Percentiles rank a stretch among this genome's conserved stretches.
phyloP scores from a whole-genome alignment of 208 protist species.

The Borovskyia barvae region DNA sequence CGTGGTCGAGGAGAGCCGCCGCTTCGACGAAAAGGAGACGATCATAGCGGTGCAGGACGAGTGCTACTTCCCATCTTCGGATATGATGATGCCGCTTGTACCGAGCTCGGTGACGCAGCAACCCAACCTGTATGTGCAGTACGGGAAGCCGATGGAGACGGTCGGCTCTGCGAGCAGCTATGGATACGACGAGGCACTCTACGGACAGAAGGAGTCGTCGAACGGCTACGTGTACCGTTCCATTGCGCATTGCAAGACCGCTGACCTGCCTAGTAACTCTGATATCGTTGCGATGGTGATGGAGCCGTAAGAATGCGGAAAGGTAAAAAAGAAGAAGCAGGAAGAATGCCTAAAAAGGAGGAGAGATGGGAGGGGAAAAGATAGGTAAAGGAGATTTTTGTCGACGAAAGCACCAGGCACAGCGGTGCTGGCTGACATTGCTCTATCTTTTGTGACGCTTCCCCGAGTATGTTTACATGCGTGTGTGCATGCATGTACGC shows the following conservation, averaged over 20 bases:
- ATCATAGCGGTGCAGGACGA: conserved; percentile 7
- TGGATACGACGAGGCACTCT: conserved; percentile 26
- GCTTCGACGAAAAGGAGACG: conserved; percentile 14
- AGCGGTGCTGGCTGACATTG: too few species aligned
- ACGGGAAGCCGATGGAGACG: conserved; percentile 3
- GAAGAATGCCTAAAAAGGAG: too few species aligned
- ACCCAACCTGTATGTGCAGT: neutral
- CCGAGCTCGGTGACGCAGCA: conserved; percentile 18
- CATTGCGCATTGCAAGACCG: conserved; percentile 11
- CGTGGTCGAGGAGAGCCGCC: neutral
- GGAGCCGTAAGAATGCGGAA: conserved; percentile 16
- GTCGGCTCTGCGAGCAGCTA: conserved; percentile 12
- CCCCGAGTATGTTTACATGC: too few species aligned
- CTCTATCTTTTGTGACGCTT: too few species aligned
- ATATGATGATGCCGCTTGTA: conserved; percentile 28
- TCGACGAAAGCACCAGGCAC: too few species aligned
- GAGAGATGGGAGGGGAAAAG: too few species aligned
- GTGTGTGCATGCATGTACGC: too few species aligned
- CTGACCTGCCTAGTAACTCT: conserved; percentile 23
- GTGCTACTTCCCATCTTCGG: conserved; percentile 40
- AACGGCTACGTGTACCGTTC: conserved; percentile 3
- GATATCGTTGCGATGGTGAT: conserved; percentile 25
- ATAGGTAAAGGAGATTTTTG: too few species aligned
- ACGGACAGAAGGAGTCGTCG: conserved; percentile 11
- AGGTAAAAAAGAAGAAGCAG: neutral